These are phyloP conservation scores for Quercus phellos DNA, from an alignment of 331 rosid species.

Conservation along the genomic window DNA sequence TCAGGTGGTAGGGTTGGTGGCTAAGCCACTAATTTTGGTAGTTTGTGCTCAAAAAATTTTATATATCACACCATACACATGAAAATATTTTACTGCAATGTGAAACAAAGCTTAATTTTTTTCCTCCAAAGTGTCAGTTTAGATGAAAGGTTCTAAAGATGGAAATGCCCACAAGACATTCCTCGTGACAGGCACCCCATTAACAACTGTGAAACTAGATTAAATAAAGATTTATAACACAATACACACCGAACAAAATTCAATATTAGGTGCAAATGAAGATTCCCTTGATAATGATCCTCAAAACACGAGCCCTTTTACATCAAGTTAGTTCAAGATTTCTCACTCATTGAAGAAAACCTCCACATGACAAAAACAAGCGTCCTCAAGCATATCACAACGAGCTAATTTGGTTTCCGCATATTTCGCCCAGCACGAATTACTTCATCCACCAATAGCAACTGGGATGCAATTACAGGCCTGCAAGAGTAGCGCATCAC, in stretches of 20 bases:
- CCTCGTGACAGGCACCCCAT: background rate
- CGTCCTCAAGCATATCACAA: background rate
- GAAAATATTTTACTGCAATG: too few species aligned
- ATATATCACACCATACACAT: too few species aligned
- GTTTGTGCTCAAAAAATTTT: too few species aligned
- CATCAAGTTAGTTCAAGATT: conserved; percentile 3
- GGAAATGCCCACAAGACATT: background rate
- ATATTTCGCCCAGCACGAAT: conserved; percentile 95
- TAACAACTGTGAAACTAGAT: background rate
- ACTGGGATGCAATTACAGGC: conserved; percentile 89
- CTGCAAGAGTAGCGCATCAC: conserved; percentile 32
- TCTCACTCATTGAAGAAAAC: conserved; percentile 5
- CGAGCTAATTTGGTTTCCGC: conserved; percentile 69
- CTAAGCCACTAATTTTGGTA: too few species aligned
- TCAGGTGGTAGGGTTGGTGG: too few species aligned
- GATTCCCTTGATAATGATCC: background rate
- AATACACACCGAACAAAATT: background rate
- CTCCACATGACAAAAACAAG: background rate
- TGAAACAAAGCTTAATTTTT: background rate
- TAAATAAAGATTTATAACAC: background rate
- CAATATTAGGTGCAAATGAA: background rate
- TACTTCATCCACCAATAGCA: conserved; percentile 93
- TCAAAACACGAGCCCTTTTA: background rate
- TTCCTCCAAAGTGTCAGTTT: background rate
- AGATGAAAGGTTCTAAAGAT: background rate